Conservation (phyloP, 352 stramenopile species). For the Globisporangium ultimum region DNA sequence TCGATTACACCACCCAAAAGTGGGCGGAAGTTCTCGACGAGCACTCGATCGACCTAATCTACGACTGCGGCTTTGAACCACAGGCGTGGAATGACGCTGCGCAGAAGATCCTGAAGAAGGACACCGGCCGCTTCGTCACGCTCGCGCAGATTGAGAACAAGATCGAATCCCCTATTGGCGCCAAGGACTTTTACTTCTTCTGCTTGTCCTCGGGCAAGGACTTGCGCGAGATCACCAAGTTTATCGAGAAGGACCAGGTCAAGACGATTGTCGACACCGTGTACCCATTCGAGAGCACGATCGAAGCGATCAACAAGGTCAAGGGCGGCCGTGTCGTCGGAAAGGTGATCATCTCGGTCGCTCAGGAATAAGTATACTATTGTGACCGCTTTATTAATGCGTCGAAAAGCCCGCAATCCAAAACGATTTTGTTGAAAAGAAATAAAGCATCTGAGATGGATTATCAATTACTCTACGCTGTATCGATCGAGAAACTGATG, state of each 20-base stretch:
- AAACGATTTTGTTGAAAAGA: no score
- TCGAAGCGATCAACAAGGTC: constrained; percentile 10
- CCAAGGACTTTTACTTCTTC: constrained; percentile 11
- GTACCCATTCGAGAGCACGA: constrained; percentile 4
- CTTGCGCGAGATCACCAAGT: constrained; percentile 4
- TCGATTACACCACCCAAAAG: constrained; percentile 56
- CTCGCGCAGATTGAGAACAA: constrained; percentile 20
- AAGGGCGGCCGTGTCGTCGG: constrained; percentile 6
- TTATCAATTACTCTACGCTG: no score
- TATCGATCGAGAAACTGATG: no score
- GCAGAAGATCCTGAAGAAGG: constrained; percentile 27
- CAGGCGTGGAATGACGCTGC: constrained; percentile 26
- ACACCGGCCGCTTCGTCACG: constrained; percentile 27
- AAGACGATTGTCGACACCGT: constrained; percentile 4
- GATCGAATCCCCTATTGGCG: constrained; percentile 45
- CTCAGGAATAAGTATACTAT: background rate
- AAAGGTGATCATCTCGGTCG: constrained; percentile 11
- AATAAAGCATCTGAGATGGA: no score
- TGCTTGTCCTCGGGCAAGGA: constrained; percentile 2
- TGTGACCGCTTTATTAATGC: no score
- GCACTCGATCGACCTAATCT: constrained; percentile 28
- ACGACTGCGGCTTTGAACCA: constrained; percentile 26
- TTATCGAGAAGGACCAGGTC: constrained; percentile 2
- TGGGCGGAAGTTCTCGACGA: constrained; percentile 24
- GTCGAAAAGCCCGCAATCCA: no score